Evolutionary conservation across 345 rosid genomes (phyloP).

Genomic region (Salix exigua): DNA sequence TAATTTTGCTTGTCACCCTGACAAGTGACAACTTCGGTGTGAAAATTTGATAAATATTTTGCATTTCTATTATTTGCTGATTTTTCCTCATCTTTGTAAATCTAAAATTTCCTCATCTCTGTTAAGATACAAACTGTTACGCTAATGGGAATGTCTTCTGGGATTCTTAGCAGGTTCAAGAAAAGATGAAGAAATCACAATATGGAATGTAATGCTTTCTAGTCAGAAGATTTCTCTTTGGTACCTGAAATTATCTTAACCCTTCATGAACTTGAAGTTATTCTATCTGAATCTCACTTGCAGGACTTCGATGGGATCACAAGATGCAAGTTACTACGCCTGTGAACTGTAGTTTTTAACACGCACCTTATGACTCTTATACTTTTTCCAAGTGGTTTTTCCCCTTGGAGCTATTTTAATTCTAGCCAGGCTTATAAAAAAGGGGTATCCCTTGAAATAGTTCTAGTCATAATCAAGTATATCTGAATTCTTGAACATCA

Average conservation of each 20-base stretch:
- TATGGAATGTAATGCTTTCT: background rate
- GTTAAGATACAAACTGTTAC: background rate
- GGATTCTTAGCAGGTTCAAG: constrained; percentile 31
- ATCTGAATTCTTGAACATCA: too few species aligned
- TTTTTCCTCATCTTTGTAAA: background rate
- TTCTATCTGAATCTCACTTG: background rate
- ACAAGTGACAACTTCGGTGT: background rate
- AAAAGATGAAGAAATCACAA: constrained; percentile 22
- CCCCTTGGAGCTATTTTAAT: too few species aligned
- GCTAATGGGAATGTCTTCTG: background rate
- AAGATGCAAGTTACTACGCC: background rate
- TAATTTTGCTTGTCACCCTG: background rate
- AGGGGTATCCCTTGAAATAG: too few species aligned
- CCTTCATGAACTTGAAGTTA: background rate
- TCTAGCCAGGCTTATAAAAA: too few species aligned
- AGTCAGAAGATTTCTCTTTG: background rate
- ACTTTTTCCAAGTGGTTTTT: too few species aligned
- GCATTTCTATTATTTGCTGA: background rate
- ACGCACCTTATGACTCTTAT: too few species aligned
- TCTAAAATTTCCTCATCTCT: background rate
- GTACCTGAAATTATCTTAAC: background rate
- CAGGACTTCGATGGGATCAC: background rate
- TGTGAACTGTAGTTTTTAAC: background rate
- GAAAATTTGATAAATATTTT: background rate
- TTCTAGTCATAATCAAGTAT: too few species aligned